A percentile compares a stretch with the other conserved stretches of the same genome.
phyloP scores from a whole-genome alignment of 306 rosid genomes.

The Castanea sativa region DNA sequence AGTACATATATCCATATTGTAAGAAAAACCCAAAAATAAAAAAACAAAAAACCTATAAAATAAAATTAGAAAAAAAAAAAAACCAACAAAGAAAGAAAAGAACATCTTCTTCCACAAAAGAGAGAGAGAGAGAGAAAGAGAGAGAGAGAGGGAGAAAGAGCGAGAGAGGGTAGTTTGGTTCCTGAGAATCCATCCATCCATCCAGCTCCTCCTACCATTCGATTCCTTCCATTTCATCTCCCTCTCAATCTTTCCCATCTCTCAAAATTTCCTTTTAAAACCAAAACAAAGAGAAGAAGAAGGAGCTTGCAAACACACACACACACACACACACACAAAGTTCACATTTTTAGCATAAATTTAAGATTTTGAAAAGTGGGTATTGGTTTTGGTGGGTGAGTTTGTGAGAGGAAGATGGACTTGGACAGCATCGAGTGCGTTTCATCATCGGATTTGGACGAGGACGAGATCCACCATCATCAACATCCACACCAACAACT shows the following conservation, averaged over 20 bases:
- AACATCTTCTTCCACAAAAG: slow-evolving; percentile 41
- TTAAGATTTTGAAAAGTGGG: background rate
- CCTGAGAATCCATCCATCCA: slow-evolving; percentile 32
- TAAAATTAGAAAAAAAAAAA: slow-evolving; percentile 9
- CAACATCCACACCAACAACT: slow-evolving; percentile 27
- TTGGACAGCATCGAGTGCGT: slow-evolving; percentile 58
- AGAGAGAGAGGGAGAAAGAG: background rate
- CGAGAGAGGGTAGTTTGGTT: slow-evolving; percentile 33
- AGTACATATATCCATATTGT: no score
- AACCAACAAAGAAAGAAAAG: slow-evolving; percentile 51
- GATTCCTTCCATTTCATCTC: slow-evolving; percentile 2
- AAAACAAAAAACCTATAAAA: slow-evolving; percentile 23
- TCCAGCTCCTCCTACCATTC: slow-evolving; percentile 3
- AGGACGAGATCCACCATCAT: slow-evolving; percentile 60
- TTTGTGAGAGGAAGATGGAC: slow-evolving; percentile 29
- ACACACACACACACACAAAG: background rate
- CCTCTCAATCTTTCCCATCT: background rate
- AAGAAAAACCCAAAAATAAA: background rate
- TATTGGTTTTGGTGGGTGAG: background rate
- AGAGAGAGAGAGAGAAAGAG: background rate
- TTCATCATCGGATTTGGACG: slow-evolving; percentile 49
- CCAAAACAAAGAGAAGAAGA: background rate
- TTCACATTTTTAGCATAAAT: background rate
- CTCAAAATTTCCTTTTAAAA: background rate
- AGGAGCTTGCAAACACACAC: background rate